Conservation (phyloP, 805 yeast species). For the Yarrowia divulgata region DNA sequence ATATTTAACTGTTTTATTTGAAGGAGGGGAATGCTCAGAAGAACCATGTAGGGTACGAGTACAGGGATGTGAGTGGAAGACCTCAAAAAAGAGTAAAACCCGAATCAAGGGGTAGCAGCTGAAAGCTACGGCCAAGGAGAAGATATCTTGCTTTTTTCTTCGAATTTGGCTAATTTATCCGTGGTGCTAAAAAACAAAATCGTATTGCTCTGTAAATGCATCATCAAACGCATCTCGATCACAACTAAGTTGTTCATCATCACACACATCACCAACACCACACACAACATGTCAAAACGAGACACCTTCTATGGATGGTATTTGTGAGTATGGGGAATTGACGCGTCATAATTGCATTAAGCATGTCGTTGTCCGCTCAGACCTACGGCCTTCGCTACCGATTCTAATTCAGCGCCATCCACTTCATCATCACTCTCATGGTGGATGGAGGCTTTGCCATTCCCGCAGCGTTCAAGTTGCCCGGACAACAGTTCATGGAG, state of each 20-base stretch:
- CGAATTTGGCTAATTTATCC: too few relatives aligned
- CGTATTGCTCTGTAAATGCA: too few relatives aligned
- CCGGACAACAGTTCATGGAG: conserved; percentile 59
- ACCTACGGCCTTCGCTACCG: neutral
- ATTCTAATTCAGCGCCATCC: conserved; percentile 55
- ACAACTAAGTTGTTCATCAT: conserved; percentile 5
- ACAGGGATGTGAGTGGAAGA: too few relatives aligned
- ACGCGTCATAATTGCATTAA: neutral
- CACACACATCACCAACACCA: neutral
- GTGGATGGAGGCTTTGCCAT: conserved; percentile 78
- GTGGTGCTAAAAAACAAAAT: too few relatives aligned
- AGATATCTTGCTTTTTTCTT: too few relatives aligned
- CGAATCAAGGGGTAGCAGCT: too few relatives aligned
- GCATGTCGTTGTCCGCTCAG: neutral
- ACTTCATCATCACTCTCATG: conserved; percentile 75
- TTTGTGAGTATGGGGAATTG: conserved; percentile 14
- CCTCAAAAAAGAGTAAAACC: too few relatives aligned
- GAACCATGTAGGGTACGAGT: too few relatives aligned
- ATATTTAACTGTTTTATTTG: conserved; percentile 3
- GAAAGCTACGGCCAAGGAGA: too few relatives aligned
- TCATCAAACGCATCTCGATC: too few relatives aligned
- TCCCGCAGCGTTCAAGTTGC: conserved; percentile 59
- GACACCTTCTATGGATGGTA: conserved; percentile 36
- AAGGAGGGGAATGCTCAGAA: too few relatives aligned
- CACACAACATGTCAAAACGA: conserved; percentile 18